Base-by-base conservation (phyloP, 2,329 filamentous ascomycete species). In the Penicillium sp. region DNA sequence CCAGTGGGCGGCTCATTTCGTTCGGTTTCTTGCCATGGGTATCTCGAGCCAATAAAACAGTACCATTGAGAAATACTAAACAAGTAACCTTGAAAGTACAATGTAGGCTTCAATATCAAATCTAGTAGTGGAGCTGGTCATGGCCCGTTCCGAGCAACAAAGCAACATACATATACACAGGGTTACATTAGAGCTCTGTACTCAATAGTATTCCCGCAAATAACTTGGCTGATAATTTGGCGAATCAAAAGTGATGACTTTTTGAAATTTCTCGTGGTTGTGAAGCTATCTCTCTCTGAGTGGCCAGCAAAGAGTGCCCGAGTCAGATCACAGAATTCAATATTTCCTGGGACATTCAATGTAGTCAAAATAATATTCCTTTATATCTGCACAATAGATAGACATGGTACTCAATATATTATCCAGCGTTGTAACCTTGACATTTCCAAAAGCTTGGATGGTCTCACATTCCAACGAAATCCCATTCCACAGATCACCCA, bases 391-490 rank as follows among this genome's bases (percentile, higher is more conserved):
- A 3, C 2, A n/a, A 19, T 10, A 10, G 9, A 10, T 29, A 29
- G 27, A 29, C 9, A 9, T 38, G 15, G 15, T 25, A 19, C n/a
- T 13, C 10, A 27, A 15, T 49, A 6, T 10, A 49, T 29, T 29
- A 38, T 27, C 15, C 15, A 15, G 5, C 4, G 2, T 25, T 41
- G 35, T 27, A 39, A 7, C 12, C 17, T 36, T 50, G n/a, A 12
- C 6, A 54, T 25, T 15, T n/a, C 19, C 31, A 21, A 17, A n/a
- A 15, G 2, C 31, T 19, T 38, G 17, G 21, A 10, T 35, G 27
- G 13, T n/a, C 42, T 57, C 49, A 57, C 55, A 57, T 57, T 57
- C 55, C 55, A 36, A 27, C n/a, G 6, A 42, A 31, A 42, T 42
- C 13, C 8, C 55, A 57, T 57, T 57, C 55, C 45, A 41, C 44